Evolutionary conservation across 2,329 filamentous ascomycete genomes (phyloP).

Genomic region (Colletotrichum simmondsii): DNA sequence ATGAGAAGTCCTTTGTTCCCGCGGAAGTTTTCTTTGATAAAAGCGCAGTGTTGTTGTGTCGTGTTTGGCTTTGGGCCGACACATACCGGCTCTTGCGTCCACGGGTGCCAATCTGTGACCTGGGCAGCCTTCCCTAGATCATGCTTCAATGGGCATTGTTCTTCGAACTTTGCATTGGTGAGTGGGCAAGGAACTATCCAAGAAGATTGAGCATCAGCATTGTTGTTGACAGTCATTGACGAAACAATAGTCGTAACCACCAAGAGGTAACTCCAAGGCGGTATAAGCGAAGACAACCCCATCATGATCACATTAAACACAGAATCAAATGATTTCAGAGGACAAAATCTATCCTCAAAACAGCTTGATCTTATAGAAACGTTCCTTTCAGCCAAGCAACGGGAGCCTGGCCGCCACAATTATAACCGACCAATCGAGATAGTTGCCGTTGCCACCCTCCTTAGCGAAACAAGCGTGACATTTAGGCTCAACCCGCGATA

Average conservation of each 20-base stretch:
- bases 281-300: too few relatives aligned
- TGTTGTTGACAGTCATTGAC: not conserved
- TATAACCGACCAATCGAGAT: not conserved
- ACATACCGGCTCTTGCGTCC: constrained; percentile 33
- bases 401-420: not conserved
- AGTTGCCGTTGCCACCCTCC: constrained; percentile 9
- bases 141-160: not conserved
- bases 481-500: constrained; percentile 14
- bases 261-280: not conserved
- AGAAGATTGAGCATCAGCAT: not conserved
- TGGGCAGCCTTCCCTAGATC: not conserved
- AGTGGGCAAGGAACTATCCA: too few relatives aligned
- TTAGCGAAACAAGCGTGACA: constrained; percentile 4
- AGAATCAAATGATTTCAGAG: not conserved
- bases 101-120: not conserved
- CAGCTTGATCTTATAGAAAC: too few relatives aligned
- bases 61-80: not conserved
- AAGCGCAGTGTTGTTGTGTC: constrained; percentile 24
- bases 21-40: constrained; percentile 29
- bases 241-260: not conserved
- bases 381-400: not conserved
- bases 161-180: not conserved
- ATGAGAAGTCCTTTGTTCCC: constrained; percentile 24
- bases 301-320: not conserved
- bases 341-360: too few relatives aligned